Evolutionary conservation across 495 filamentous ascomycete genomes (phyloP).

Genomic region (Stereocaulon alpinum): DNA sequence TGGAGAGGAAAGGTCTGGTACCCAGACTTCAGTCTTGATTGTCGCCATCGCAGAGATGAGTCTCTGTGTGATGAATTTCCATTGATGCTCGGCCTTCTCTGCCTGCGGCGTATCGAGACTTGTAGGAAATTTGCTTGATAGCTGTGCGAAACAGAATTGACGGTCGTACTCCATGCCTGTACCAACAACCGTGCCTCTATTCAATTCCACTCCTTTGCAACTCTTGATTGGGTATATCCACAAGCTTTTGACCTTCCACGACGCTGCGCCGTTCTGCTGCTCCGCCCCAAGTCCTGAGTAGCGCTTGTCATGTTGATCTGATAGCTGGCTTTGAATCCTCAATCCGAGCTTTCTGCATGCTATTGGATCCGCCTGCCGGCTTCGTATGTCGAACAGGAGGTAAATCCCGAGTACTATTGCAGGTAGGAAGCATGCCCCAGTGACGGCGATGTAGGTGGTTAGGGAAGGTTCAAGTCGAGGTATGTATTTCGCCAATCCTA

Average conservation of each 20-base stretch:
- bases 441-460: slow-evolving; percentile 1
- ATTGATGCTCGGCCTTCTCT: slow-evolving; percentile 43
- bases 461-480: not conserved
- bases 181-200: slow-evolving; percentile 51
- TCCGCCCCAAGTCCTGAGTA: slow-evolving; percentile 10
- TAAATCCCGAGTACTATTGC: not conserved
- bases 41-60: slow-evolving; percentile 62
- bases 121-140: slow-evolving; percentile 43
- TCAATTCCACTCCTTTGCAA: slow-evolving; percentile 69
- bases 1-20: slow-evolving; percentile 54
- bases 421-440: slow-evolving; percentile 11
- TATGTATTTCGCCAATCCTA: not conserved
- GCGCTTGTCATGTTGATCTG: slow-evolving; percentile 27
- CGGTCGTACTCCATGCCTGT: slow-evolving; percentile 77
- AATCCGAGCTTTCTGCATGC: slow-evolving; percentile 34
- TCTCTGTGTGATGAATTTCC: slow-evolving; percentile 74
- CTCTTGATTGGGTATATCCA: slow-evolving; percentile 87
- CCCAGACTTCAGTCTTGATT: slow-evolving; percentile 67
- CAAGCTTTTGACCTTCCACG: slow-evolving; percentile 62
- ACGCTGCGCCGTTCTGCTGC: not conserved
- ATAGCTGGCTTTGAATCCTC: slow-evolving; percentile 29
- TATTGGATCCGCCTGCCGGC: not conserved
- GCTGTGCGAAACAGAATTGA: slow-evolving; percentile 71
- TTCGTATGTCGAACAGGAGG: not conserved
- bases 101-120: slow-evolving; percentile 28